Evolutionary conservation across 345 rosid species (phyloP).

Genomic region (Acer saccharum): DNA sequence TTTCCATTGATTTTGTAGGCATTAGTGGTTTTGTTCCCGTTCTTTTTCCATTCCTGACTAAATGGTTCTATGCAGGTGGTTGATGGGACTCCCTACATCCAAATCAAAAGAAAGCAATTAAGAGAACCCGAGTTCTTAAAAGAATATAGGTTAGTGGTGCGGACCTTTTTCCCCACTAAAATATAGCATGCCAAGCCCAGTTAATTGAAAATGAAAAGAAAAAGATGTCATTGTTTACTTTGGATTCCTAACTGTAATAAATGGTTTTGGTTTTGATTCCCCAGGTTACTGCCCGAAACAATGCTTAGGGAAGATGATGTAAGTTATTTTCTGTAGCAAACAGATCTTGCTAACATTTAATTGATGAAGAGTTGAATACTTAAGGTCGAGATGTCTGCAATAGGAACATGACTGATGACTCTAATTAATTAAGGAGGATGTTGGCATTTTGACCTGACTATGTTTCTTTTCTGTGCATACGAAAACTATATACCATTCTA

Average conservation of each 20-base stretch:
- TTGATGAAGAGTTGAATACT: neutral
- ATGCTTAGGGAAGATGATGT: constrained; percentile 87
- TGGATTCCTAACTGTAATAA: neutral
- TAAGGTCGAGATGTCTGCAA: neutral
- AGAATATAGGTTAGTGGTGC: constrained; percentile 35
- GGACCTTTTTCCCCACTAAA: constrained; percentile 1
- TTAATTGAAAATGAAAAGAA: too few relatives aligned
- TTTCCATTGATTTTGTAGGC: neutral
- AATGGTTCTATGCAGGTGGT: constrained; percentile 55
- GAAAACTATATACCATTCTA: neutral
- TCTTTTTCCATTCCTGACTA: neutral
- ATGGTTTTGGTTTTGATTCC: constrained; percentile 16
- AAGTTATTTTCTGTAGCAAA: constrained; percentile 31
- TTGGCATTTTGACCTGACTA: neutral
- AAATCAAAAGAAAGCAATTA: constrained; percentile 28
- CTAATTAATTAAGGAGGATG: neutral
- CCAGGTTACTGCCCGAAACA: constrained; percentile 69
- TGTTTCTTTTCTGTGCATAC: neutral
- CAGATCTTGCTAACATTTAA: neutral
- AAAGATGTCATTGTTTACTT: neutral
- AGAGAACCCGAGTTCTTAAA: constrained; percentile 45
- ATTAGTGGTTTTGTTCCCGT: too few relatives aligned
- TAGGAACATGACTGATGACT: neutral
- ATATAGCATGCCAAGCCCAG: neutral
- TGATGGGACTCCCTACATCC: constrained; percentile 57